Percentiles rank a stretch among this genome's conserved stretches.
phyloP scores from a whole-genome alignment of 1,284 basidiomycete species.

The Uromyces viciae-fabae region DNA sequence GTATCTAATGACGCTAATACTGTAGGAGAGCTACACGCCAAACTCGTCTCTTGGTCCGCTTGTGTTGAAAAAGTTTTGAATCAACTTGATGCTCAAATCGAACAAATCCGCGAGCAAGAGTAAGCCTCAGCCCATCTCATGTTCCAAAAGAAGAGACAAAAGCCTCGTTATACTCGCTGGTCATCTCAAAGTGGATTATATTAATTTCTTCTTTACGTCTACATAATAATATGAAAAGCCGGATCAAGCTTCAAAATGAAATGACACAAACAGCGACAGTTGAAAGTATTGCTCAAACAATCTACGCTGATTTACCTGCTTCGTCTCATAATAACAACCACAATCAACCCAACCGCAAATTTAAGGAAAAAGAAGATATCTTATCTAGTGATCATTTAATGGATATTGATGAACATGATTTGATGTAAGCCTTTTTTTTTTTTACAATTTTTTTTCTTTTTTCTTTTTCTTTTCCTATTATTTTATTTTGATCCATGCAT shows the following conservation, averaged over 20 bases:
- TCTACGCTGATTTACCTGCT: not conserved
- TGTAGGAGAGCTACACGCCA: not conserved
- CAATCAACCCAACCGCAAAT: not conserved
- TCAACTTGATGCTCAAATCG: slow-evolving; percentile 33
- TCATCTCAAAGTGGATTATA: no score
- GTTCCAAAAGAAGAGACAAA: not conserved
- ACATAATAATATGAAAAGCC: not conserved
- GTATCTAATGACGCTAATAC: not conserved
- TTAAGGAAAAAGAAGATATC: not conserved
- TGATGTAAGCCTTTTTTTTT: not conserved
- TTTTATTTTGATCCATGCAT: not conserved
- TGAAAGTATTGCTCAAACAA: not conserved
- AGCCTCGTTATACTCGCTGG: not conserved
- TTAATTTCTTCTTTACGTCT: not conserved
- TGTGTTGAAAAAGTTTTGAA: not conserved
- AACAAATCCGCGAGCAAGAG: slow-evolving; percentile 31
- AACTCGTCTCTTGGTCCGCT: slow-evolving; percentile 19
- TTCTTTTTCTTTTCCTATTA: not conserved
- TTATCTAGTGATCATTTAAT: slow-evolving; percentile 20
- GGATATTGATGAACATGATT: slow-evolving; percentile 11
- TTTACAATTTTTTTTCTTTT: not conserved
- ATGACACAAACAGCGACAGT: not conserved
- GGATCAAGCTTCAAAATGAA: not conserved
- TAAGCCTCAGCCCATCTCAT: not conserved
- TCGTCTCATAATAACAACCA: not conserved